Evolutionary conservation across 1,284 basidiomycete genomes (phyloP).

Genomic region (Clitocybe nebularis): DNA sequence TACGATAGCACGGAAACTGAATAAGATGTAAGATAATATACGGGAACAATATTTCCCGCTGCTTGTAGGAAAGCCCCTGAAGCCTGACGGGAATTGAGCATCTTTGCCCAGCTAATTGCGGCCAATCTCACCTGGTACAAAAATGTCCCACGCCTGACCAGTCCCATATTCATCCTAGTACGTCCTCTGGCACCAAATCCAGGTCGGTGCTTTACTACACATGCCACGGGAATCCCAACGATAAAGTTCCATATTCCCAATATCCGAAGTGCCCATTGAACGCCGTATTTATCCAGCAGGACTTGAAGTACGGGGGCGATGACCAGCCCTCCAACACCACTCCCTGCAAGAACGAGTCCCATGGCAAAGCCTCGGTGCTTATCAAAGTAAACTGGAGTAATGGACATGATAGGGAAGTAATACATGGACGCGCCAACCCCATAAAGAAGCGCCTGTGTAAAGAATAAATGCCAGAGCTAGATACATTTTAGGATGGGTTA

Average conservation of each 20-base stretch:
- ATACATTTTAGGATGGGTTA: background rate
- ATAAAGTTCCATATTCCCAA: slow-evolving; percentile 38
- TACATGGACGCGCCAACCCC: slow-evolving; percentile 41
- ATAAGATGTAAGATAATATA: slow-evolving; percentile 42
- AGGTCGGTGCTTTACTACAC: slow-evolving; percentile 27
- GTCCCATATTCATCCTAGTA: slow-evolving; percentile 30
- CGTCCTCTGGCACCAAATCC: slow-evolving; percentile 19
- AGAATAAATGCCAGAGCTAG: slow-evolving; percentile 42
- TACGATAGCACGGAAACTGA: slow-evolving; percentile 36
- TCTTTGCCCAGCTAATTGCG: too few species aligned
- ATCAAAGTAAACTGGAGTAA: slow-evolving; percentile 42
- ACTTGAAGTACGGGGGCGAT: slow-evolving; percentile 39
- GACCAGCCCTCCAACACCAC: slow-evolving; percentile 39
- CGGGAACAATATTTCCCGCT: slow-evolving; percentile 41
- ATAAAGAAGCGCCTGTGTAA: slow-evolving; percentile 40
- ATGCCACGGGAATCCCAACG: slow-evolving; percentile 34
- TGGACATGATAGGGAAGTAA: slow-evolving; percentile 41
- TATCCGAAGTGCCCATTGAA: slow-evolving; percentile 34
- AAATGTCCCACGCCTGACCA: slow-evolving; percentile 39
- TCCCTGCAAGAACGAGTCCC: slow-evolving; percentile 39
- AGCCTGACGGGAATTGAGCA: slow-evolving; percentile 26
- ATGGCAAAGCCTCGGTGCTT: slow-evolving; percentile 42
- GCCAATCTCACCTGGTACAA: slow-evolving; percentile 39
- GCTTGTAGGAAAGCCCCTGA: slow-evolving; percentile 41
- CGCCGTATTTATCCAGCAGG: slow-evolving; percentile 32